A percentile compares a stretch with the other conserved stretches of the same genome.
phyloP scores from a whole-genome alignment of 805 yeast species.

The Suhomyces kilbournensis region DNA sequence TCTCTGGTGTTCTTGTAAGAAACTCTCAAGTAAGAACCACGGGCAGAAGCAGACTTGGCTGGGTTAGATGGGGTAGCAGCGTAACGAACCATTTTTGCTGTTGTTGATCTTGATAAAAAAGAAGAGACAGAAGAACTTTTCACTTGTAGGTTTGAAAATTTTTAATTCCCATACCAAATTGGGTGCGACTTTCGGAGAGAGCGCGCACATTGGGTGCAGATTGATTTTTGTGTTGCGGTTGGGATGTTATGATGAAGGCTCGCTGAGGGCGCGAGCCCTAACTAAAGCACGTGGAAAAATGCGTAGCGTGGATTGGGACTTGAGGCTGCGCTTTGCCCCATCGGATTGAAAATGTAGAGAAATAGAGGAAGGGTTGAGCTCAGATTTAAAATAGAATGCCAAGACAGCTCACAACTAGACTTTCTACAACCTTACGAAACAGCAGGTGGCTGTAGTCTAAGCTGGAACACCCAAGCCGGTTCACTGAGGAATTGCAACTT shows the following conservation, averaged over 20 bases:
- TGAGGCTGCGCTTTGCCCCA: background rate
- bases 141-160: conserved; percentile 10
- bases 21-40: conserved; percentile 98
- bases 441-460: background rate
- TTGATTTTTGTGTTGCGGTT: conserved; percentile 1
- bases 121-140: conserved; percentile 3
- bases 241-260: background rate
- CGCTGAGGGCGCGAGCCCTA: conserved; percentile 3
- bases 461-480: background rate
- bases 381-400: background rate
- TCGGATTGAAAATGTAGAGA: background rate
- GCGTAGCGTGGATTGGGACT: background rate
- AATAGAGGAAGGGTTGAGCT: background rate
- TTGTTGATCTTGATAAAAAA: conserved; percentile 6
- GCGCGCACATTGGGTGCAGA: conserved; percentile 1
- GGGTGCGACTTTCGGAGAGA: conserved; percentile 4
- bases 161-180: conserved; percentile 6
- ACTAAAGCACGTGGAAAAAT: background rate
- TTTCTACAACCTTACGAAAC: background rate
- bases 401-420: background rate
- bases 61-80: conserved; percentile 99
- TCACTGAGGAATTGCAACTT: background rate
- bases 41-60: conserved; percentile 98
- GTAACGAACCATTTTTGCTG: conserved; percentile 90
- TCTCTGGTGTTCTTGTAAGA: conserved; percentile 99